phyloP scores from a whole-genome alignment of 805 yeast genomes.

The Tetrapisispora iriomotensis region DNA sequence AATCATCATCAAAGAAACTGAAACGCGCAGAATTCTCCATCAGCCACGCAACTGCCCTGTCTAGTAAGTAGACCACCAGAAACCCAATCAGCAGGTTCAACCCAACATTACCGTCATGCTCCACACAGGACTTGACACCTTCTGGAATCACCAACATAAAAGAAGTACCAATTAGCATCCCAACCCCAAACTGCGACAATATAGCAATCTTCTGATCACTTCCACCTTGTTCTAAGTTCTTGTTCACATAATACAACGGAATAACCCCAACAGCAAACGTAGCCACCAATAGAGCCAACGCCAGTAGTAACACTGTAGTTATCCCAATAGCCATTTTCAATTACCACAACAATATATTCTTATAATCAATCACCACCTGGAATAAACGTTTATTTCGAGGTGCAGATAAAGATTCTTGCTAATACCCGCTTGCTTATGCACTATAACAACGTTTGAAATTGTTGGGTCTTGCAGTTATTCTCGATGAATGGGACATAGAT shows the following conservation, averaged over 20 bases:
- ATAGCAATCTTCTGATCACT: constrained; percentile 20
- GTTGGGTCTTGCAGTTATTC: too few relatives aligned
- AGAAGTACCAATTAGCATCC: constrained; percentile 46
- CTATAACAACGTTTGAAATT: too few relatives aligned
- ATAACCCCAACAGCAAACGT: constrained; percentile 25
- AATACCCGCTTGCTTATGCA: too few relatives aligned
- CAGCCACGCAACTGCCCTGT: constrained; percentile 26
- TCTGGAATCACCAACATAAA: constrained; percentile 49
- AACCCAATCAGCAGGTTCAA: constrained; percentile 41
- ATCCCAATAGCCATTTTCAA: constrained; percentile 6
- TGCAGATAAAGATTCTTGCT: too few relatives aligned
- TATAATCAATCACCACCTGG: too few relatives aligned
- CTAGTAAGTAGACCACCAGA: constrained; percentile 37
- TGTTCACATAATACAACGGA: constrained; percentile 16
- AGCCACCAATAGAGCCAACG: constrained; percentile 13
- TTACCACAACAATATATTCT: not conserved
- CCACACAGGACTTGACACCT: constrained; percentile 37
- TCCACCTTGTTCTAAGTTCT: not conserved
- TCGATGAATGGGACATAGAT: not conserved
- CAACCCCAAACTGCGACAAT: constrained; percentile 44
- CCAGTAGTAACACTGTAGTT: constrained; percentile 6
- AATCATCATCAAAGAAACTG: not conserved
- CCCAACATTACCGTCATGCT: constrained; percentile 34
- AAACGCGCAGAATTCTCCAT: constrained; percentile 4
- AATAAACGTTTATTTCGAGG: too few relatives aligned